These are phyloP conservation scores for Neurospora sp. DNA, from an alignment of 495 filamentous ascomycete genomes.

Conservation along the genomic window DNA sequence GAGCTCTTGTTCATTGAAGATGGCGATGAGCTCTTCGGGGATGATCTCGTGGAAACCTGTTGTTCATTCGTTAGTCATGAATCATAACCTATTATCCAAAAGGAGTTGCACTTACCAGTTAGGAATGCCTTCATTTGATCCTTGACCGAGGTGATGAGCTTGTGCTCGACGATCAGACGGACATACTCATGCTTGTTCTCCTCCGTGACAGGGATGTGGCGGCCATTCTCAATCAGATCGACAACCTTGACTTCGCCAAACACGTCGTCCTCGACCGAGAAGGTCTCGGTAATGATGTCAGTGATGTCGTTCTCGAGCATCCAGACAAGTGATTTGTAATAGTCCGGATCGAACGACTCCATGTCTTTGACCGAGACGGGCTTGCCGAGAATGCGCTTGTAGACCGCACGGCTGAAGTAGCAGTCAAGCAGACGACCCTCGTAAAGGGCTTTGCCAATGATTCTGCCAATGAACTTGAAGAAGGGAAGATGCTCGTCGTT, in stretches of 20 bases:
- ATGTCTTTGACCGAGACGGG: conserved; percentile 97
- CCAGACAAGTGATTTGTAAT: conserved; percentile 98
- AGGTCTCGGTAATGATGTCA: conserved; percentile 97
- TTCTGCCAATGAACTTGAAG: conserved; percentile 98
- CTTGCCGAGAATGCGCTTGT: conserved; percentile 92
- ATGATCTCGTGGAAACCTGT: conserved; percentile 97
- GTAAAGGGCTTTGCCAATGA: conserved; percentile 97
- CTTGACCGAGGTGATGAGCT: conserved; percentile 79
- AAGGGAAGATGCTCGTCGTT: conserved; percentile 94
- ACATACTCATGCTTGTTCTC: conserved; percentile 99
- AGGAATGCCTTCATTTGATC: conserved; percentile 94
- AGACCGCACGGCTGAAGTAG: conserved; percentile 97
- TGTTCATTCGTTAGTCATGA: conserved; percentile 11
- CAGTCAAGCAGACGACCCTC: conserved; percentile 94
- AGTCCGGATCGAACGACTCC: conserved; percentile 96
- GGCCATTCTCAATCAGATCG: conserved; percentile 78
- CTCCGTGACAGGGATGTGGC: conserved; percentile 87
- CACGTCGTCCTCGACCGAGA: conserved; percentile 83
- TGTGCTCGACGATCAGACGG: conserved; percentile 85
- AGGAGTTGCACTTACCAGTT: conserved; percentile 48
- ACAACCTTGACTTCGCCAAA: conserved; percentile 84
- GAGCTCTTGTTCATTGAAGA: conserved; percentile 98
- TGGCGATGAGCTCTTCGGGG: conserved; percentile 83
- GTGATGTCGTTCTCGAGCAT: conserved; percentile 98
- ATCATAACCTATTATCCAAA: neutral